Base-by-base conservation (phyloP, 2,329 filamentous ascomycete genomes). In the Aspergillus sp. region DNA sequence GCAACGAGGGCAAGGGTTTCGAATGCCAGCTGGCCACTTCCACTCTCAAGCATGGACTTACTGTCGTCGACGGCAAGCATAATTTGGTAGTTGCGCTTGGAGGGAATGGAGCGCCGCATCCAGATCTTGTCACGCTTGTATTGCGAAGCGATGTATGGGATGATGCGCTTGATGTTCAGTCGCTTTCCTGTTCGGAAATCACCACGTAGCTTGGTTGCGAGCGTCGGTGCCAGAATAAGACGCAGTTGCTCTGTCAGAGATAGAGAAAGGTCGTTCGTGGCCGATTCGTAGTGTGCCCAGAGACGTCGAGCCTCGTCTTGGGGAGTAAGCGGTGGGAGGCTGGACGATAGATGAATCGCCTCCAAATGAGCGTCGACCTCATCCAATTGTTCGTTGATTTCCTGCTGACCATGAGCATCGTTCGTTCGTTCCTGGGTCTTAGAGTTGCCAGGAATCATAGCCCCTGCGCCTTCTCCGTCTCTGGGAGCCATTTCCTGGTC, bases 101-200 rank as follows among this genome's bases (percentile, higher is more conserved):
- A 91, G 1, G 94, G 94, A 39, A 95, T 83, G 30, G 82, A 85
- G 44, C 94, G 83, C 10, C 94, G 86, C 85, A 98, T 95, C 93
- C 93, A 99, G 69, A 99, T 99, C 76, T 98, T 98, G 79, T 99
- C 93, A 48, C 93, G 88, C 76, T 96, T 97, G 78, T 96, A 98
- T 62, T 87, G 85, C 0, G 90, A 97, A 1, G 94, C 93, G 56
- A 99, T 97, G 71, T 98, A 99, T 0, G 94, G 93, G 59, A 99
- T 98, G 69, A 99, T 98, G 56, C 91, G 89, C 70, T 97, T 97
- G 74, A 99, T 95, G 69, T 97, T 98, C 57, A 99, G 88, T 0
- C 93, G 86, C 67, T 99, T 98, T 50, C 93, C 93, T 0, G 93
- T 98, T 54, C 93, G 88, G 78, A 95, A 97, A 54, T 95, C 90